Conservation (phyloP, 805 yeast species). For the Kazachstania martiniae region DNA sequence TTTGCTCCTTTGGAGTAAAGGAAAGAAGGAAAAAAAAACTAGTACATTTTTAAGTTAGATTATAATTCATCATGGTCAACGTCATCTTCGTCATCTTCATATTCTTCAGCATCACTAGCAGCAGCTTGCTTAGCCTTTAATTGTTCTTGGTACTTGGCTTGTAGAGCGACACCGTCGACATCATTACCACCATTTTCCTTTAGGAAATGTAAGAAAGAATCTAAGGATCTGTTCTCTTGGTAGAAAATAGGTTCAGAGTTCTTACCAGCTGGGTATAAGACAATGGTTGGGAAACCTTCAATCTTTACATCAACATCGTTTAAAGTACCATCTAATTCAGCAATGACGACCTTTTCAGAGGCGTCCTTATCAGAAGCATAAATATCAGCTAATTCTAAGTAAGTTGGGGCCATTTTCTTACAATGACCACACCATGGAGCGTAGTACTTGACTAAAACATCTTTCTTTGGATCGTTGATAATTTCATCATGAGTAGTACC, state of each 20-base stretch:
- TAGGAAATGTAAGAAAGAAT: conserved; percentile 59
- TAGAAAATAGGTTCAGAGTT: conserved; percentile 54
- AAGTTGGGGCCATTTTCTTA: conserved; percentile 80
- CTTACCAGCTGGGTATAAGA: conserved; percentile 82
- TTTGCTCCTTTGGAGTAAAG: too few relatives aligned
- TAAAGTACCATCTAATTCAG: conserved; percentile 80
- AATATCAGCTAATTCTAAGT: conserved; percentile 74
- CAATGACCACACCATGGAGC: conserved; percentile 99
- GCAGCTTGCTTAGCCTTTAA: conserved; percentile 11
- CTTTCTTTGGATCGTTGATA: conserved; percentile 46
- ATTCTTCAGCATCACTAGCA: conserved; percentile 11
- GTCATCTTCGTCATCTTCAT: conserved; percentile 11
- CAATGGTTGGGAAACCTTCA: conserved; percentile 86
- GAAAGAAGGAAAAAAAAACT: neutral
- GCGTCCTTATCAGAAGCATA: conserved; percentile 42
- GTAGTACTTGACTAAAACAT: conserved; percentile 78
- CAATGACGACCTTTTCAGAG: conserved; percentile 52
- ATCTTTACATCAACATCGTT: conserved; percentile 75
- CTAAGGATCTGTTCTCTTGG: conserved; percentile 65
- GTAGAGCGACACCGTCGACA: conserved; percentile 38
- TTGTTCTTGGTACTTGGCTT: conserved; percentile 6
- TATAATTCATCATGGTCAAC: conserved; percentile 28
- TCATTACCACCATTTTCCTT: conserved; percentile 52
- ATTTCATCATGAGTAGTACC: conserved; percentile 72
- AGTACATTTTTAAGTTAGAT: neutral